phyloP scores from a whole-genome alignment of 2,329 filamentous ascomycete species.

The Nigrospora oryzae region DNA sequence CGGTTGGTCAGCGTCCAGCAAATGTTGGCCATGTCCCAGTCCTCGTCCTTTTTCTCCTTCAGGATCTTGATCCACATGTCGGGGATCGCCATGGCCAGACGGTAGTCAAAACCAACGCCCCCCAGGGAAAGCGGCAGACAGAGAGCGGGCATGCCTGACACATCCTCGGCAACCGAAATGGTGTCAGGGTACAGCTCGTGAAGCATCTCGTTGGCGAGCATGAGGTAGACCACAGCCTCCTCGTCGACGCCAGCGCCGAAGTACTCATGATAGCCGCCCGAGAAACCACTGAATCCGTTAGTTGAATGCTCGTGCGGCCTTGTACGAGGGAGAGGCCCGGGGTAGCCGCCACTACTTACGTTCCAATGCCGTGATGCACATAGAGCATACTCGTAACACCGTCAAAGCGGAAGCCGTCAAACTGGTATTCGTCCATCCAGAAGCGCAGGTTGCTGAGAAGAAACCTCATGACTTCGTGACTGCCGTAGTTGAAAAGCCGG shows the following conservation, averaged over 20 bases:
- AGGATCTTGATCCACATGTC: conserved; percentile 99
- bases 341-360: conserved; percentile 45
- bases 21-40: conserved; percentile 86
- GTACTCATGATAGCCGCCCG: conserved; percentile 96
- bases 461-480: conserved; percentile 92
- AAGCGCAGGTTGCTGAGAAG: conserved; percentile 90
- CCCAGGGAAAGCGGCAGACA: conserved; percentile 80
- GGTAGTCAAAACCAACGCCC: conserved; percentile 93
- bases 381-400: conserved; percentile 99
- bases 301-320: neutral
- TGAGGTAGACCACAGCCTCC: conserved; percentile 89
- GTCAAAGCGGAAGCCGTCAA: conserved; percentile 96
- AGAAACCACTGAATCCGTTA: conserved; percentile 66
- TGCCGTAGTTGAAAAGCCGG: conserved; percentile 92
- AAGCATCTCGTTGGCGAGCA: conserved; percentile 93
- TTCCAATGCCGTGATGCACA: conserved; percentile 90
- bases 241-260: conserved; percentile 86
- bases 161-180: conserved; percentile 93
- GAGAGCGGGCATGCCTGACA: conserved; percentile 96
- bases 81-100: conserved; percentile 93
- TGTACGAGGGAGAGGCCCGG: neutral
- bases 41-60: conserved; percentile 83
- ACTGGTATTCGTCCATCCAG: conserved; percentile 98
- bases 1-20: conserved; percentile 86
- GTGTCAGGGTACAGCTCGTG: conserved; percentile 79